phyloP scores from a whole-genome alignment of 306 rosid genomes.

The Glycine latifolia region DNA sequence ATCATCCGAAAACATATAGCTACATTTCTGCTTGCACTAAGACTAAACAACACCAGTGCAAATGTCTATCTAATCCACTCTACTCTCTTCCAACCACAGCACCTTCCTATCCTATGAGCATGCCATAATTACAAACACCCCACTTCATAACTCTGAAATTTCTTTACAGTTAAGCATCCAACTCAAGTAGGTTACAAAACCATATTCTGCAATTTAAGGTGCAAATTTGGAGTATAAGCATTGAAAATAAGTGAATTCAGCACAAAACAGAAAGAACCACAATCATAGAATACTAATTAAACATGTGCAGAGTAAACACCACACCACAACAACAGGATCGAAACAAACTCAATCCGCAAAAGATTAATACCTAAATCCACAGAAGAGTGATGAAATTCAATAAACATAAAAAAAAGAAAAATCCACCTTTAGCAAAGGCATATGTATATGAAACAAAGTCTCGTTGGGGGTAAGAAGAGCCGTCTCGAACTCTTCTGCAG shows the following conservation, averaged over 20 bases:
- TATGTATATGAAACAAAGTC: slow-evolving; percentile 89
- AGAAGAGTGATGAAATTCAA: slow-evolving; percentile 1
- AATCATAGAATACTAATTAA: slow-evolving; percentile 13
- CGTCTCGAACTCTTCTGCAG: slow-evolving; percentile 97
- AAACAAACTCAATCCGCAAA: slow-evolving; percentile 6
- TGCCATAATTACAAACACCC: slow-evolving; percentile 1
- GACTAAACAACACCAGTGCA: slow-evolving; percentile 16
- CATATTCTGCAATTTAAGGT: slow-evolving; percentile 29
- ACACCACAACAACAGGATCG: slow-evolving; percentile 17
- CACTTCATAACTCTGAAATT: slow-evolving; percentile 31
- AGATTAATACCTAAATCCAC: slow-evolving; percentile 32
- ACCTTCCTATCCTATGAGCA: slow-evolving; percentile 14
- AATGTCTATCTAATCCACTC: slow-evolving; percentile 23
- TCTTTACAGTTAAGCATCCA: slow-evolving; percentile 6
- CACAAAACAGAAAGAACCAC: slow-evolving; percentile 32
- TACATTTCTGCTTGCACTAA: background rate
- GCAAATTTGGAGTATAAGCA: slow-evolving; percentile 29
- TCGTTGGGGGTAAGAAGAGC: slow-evolving; percentile 92
- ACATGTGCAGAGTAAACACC: slow-evolving; percentile 6
- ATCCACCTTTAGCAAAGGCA: slow-evolving; percentile 96
- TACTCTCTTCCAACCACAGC: slow-evolving; percentile 33
- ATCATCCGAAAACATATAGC: background rate
- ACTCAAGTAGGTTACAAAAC: slow-evolving; percentile 36
- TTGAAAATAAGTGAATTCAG: slow-evolving; percentile 32
- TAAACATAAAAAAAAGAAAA: background rate